Base-by-base conservation (phyloP, 331 rosid species). In the Malus hybrid region DNA sequence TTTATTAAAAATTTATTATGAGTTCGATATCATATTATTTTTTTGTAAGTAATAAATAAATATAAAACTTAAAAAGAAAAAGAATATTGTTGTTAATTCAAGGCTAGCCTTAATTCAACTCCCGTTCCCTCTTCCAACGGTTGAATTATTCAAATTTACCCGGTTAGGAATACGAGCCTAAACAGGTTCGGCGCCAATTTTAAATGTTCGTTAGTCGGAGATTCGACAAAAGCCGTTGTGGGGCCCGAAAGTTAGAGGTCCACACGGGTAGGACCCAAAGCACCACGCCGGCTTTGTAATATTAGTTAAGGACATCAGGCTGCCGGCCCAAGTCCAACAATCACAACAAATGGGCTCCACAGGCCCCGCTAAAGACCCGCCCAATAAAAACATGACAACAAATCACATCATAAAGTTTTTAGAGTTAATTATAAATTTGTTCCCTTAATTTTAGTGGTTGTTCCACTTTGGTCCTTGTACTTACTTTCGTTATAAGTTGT, bases 111-210 rank as follows among this genome's bases (percentile, higher is more conserved):
- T n/a, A 34, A 73, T 28, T 24, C 36, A 63, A 16, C 2, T 2
- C 50, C 34, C 7, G 15, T 76, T 85, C 83, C 84, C 87, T 80
- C 84, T 86, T 82, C 87, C 78, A 83, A 80, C 57, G 70, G 75
- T 67, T 34, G 63, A 22, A 34, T 10, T 48, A 71, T 84, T 86
- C 79, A 83, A 84, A 82, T 34, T n/a, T 62, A 33, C 48, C 48
- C 66, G 89, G 82, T 65, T 72, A 82, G 85, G 82, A 74, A 5
- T 6, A 76, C 89, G 72, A 84, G 56, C 76, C 89, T 78, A 78
- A 53, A 24, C 15, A 63, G 87, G 71, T 68, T 39, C 63, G 83
- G 80, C 12, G 66, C 48, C 48, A 66, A 66, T 74, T 73, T 78
- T 33, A 73, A 82, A 78, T 62, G 79, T 78, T 65, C 52, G 75